Conservation (phyloP, 1,139 yeast species). For the Petasospora rhodanensis region DNA sequence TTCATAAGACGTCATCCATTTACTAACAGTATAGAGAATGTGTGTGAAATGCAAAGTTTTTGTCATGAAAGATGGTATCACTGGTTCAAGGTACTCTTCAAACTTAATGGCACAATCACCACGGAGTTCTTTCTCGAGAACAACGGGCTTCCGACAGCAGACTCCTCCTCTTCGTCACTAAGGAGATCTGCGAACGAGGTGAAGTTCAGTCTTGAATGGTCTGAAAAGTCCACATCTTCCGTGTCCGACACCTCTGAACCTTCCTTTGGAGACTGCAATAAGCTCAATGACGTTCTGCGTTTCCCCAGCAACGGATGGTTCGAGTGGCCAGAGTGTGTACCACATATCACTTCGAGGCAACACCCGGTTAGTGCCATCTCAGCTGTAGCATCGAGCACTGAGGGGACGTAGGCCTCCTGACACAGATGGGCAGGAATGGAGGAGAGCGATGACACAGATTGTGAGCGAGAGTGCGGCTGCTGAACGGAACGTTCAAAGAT, state of each 20-base stretch:
- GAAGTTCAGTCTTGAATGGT: slow-evolving; percentile 21
- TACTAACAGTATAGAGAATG: too few species aligned
- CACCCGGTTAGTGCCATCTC: slow-evolving; percentile 29
- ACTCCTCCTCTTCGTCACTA: slow-evolving; percentile 17
- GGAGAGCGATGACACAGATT: slow-evolving; percentile 7
- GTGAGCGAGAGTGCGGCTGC: slow-evolving; percentile 10
- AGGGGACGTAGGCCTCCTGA: slow-evolving; percentile 60
- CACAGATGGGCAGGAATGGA: slow-evolving; percentile 37
- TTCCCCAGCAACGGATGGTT: slow-evolving; percentile 10
- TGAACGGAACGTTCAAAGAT: slow-evolving; percentile 39
- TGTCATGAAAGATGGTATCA: too few species aligned
- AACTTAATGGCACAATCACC: slow-evolving; percentile 16
- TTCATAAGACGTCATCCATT: too few species aligned
- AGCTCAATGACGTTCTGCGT: slow-evolving; percentile 1
- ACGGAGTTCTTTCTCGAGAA: slow-evolving; percentile 17
- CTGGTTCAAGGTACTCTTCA: slow-evolving; percentile 5
- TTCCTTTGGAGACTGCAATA: too few species aligned
- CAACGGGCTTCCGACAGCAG: slow-evolving; percentile 6
- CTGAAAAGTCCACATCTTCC: slow-evolving; percentile 21
- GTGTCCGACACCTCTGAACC: not conserved
- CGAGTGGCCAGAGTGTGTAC: too few species aligned
- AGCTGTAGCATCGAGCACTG: slow-evolving; percentile 68
- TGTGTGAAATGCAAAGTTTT: too few species aligned
- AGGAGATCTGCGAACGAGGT: slow-evolving; percentile 24
- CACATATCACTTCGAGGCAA: slow-evolving; percentile 20